These are phyloP conservation scores for Candida germanica DNA, from an alignment of 805 yeast species.

Conservation along the genomic window DNA sequence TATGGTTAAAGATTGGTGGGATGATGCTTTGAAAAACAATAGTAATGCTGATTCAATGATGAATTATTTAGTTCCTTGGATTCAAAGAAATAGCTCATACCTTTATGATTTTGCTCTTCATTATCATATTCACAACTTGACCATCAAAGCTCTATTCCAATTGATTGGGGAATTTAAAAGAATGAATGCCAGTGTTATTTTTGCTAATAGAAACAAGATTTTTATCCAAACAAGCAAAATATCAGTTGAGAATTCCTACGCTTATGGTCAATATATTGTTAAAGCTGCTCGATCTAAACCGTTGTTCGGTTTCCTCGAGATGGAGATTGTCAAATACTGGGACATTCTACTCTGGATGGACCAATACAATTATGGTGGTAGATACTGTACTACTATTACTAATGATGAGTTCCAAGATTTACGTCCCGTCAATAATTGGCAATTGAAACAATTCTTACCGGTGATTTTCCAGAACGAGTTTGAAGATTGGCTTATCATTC, in stretches of 20 bases:
- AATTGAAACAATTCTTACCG: conserved; percentile 71
- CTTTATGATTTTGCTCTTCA: conserved; percentile 77
- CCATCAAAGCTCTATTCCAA: conserved; percentile 79
- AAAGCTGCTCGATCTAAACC: conserved; percentile 79
- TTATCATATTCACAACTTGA: conserved; percentile 82
- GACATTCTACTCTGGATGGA: conserved; percentile 96
- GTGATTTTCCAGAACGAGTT: conserved; percentile 74
- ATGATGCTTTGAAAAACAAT: conserved; percentile 68
- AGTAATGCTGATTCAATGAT: conserved; percentile 79
- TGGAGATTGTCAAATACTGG: conserved; percentile 78
- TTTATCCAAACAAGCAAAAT: conserved; percentile 71
- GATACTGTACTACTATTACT: conserved; percentile 46
- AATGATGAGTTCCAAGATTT: conserved; percentile 43
- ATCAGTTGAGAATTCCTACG: conserved; percentile 82
- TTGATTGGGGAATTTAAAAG: conserved; percentile 73
- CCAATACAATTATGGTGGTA: conserved; percentile 80
- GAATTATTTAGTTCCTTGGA: conserved; percentile 82
- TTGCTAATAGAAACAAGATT: conserved; percentile 74
- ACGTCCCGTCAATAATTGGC: conserved; percentile 69
- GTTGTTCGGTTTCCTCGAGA: conserved; percentile 76
- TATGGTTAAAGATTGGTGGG: conserved; percentile 92
- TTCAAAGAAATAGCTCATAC: conserved; percentile 67
- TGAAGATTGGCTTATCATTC: conserved; percentile 79
- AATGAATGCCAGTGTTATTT: conserved; percentile 76
- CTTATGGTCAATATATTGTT: conserved; percentile 81